Evolutionary conservation across 768 basidiomycete species (phyloP).

Genomic region (Naematelia aurantialba): DNA sequence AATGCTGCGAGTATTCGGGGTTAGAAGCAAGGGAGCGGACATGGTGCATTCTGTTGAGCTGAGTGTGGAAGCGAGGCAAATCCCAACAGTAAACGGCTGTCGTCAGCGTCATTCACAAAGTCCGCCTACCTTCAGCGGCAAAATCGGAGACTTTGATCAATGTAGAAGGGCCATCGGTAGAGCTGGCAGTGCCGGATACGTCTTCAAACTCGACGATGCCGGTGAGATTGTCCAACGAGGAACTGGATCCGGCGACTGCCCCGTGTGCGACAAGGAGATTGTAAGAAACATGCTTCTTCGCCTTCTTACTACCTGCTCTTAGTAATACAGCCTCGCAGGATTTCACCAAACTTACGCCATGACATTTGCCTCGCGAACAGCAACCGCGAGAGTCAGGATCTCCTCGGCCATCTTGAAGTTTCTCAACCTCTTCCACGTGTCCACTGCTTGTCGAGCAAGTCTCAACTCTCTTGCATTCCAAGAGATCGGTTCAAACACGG

Average conservation of each 20-base stretch:
- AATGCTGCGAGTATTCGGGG: constrained; percentile 89
- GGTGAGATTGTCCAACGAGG: constrained; percentile 78
- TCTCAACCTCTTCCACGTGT: constrained; percentile 77
- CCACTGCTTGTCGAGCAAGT: constrained; percentile 74
- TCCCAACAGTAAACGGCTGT: constrained; percentile 88
- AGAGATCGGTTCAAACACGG: constrained; percentile 71
- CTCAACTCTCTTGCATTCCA: constrained; percentile 78
- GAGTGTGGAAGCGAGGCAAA: constrained; percentile 78
- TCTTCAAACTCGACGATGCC: constrained; percentile 90
- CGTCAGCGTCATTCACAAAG: constrained; percentile 12
- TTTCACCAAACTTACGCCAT: constrained; percentile 52
- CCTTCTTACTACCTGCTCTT: constrained; percentile 67
- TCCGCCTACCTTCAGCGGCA: constrained; percentile 57
- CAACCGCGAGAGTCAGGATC: constrained; percentile 74
- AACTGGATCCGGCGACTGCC: constrained; percentile 70
- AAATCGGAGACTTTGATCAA: constrained; percentile 89
- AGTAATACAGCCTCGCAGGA: constrained; percentile 8
- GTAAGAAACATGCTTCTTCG: constrained; percentile 79
- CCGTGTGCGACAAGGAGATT: constrained; percentile 90
- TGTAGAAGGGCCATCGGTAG: constrained; percentile 73
- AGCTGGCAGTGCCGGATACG: constrained; percentile 74
- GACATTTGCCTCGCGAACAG: constrained; percentile 90
- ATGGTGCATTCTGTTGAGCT: constrained; percentile 89
- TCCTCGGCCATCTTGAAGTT: constrained; percentile 90
- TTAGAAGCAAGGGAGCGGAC: constrained; percentile 82